Evolutionary conservation across 495 filamentous ascomycete species (phyloP).

Genomic region (Aspergillus taichungensis): DNA sequence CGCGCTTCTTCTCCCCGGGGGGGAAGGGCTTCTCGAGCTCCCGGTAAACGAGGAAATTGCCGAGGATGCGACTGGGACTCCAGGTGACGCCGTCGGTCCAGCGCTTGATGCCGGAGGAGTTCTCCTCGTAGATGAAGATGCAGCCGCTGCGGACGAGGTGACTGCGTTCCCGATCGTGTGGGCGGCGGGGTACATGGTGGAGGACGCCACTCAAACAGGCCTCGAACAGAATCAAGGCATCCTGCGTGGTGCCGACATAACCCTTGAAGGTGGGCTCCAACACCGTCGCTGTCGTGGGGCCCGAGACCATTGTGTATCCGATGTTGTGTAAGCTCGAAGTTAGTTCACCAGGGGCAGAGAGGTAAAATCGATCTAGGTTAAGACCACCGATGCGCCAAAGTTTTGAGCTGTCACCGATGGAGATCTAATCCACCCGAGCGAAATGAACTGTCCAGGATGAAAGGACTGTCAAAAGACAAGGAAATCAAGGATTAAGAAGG

Average conservation of each 20-base stretch:
- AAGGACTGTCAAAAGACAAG: too few species aligned
- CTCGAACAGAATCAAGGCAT: slow-evolving; percentile 69
- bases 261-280: slow-evolving; percentile 53
- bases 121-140: slow-evolving; percentile 85
- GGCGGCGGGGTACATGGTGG: slow-evolving; percentile 68
- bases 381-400: slow-evolving; percentile 11
- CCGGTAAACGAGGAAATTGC: slow-evolving; percentile 84
- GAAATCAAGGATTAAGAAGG: too few species aligned
- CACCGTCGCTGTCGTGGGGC: slow-evolving; percentile 34
- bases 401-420: slow-evolving; percentile 2
- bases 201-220: slow-evolving; percentile 60
- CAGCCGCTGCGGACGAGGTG: slow-evolving; percentile 71
- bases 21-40: slow-evolving; percentile 75
- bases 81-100: slow-evolving; percentile 89
- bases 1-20: slow-evolving; percentile 82
- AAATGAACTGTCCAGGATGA: too few species aligned
- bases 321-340: slow-evolving; percentile 16
- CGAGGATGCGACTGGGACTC: slow-evolving; percentile 83
- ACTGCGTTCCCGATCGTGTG: slow-evolving; percentile 72
- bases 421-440: background rate
- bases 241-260: slow-evolving; percentile 62
- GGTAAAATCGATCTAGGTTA: slow-evolving; percentile 16
- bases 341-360: slow-evolving; percentile 11
- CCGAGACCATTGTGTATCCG: slow-evolving; percentile 34
- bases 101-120: slow-evolving; percentile 79